Base-by-base conservation (phyloP, 768 basidiomycete species). In the Baorangia bicolor region DNA sequence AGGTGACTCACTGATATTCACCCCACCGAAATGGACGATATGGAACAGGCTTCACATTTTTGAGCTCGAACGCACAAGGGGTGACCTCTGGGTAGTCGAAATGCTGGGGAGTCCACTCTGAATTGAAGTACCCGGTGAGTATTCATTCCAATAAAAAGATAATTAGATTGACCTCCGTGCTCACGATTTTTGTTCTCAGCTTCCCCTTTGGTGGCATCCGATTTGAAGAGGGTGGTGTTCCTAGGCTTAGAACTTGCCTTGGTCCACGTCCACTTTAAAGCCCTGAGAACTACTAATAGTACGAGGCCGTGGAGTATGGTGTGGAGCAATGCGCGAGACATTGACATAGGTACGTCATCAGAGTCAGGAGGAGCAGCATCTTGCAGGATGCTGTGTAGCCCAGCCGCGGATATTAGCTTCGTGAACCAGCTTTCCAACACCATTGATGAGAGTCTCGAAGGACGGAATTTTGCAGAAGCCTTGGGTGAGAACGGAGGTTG, bases 11-110 rank as follows among this genome's bases (percentile, higher is more conserved):
- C 86, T 86, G 80, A 64, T 85, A 86, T 54, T 78, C 71, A 11
- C 85, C 85, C 75, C 78, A 80, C 47, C 78, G 77, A 66, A 86
- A 88, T 13, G 87, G 85, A 18, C 85, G 74, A 62, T 88, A 87
- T 5, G 82, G 81, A 25, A 86, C 77, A 10, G 84, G 84, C 59
- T 78, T 76, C 28, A 81, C 71, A 23, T 81, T 73, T 21, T 65
- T 68, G 53, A 83, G 70, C 33, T 75, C 68, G 14, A 56, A 53
- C 7, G 64, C 51, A 56, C 74, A 74, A 4, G 82, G 72, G 10
- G 74, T 71, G 31, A 87, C 72, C 10, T 67, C 48, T 2, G 86
- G 85, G 61, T 82, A 87, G 13, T 65, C 60, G 62, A 86, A 87
- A 30, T 62, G 39, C 13, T 77, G 74, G 5, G 82, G 79, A 2